Base-by-base conservation (phyloP, 23 red algal genomes). In the Gracilaria vermiculophylla region DNA sequence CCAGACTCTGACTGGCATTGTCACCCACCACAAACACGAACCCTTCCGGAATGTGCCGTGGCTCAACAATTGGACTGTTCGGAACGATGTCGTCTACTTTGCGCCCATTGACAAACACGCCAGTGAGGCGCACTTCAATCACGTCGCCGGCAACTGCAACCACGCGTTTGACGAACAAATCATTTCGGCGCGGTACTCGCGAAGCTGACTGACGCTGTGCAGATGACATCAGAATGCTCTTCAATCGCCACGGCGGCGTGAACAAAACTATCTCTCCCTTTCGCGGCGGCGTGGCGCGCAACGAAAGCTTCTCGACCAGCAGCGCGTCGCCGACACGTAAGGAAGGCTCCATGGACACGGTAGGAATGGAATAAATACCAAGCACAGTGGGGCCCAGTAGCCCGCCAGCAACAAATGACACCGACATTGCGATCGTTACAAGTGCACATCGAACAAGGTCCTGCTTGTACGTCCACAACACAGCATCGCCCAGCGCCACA, bases 21-120 rank as follows among this genome's bases (percentile, higher is more conserved):
- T 98, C 95, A 57, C 95, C 95, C 23, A 98, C 56, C 6, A 98
- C 95, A 28, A 91, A 87, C 1, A 98, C 57, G 56, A 55, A 82
- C 0, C 83, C 83, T 9, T 93, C 78, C 37, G 92, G 97, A 55
- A 95, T 80, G 11, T 23, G 51, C 2, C 83, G 13, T 39, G 67
- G 76, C 37, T 33, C 51, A 21, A 77, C 69, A 52, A 82, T n/a
- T 55, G 65, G 76, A 27, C 76, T 74, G 79, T 82, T 48, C 23
- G 85, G 78, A 29, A 76, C 82, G 50, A 20, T 51, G 19, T 76
- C 35, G 43, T 74, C 65, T 35, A 87, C 69, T 65, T 37, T 62
- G 34, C 55, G 81, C 25, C 84, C 95, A 78, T 98, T 98, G 25
- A 98, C 95, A 21, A 45, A 82, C 34, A 98, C 83, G 25, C 64